Evolutionary conservation across 257 asterid genomes (phyloP).

Genomic region (Solanum etuberosum): DNA sequence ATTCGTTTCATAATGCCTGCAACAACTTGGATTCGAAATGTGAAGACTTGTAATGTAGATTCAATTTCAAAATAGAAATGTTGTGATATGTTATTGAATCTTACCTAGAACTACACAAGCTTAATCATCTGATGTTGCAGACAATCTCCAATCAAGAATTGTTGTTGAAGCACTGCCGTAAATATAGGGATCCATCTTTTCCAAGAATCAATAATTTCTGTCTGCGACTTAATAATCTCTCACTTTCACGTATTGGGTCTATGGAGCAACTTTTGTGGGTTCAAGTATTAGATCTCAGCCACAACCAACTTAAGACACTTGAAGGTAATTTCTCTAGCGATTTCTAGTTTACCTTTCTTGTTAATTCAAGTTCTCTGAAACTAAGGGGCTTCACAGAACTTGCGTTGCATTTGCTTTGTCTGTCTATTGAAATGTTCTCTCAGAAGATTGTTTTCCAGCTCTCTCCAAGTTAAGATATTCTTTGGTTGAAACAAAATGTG

Average conservation of each 20-base stretch:
- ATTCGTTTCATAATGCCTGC: neutral
- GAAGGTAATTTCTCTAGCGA: constrained; percentile 45
- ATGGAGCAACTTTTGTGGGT: constrained; percentile 78
- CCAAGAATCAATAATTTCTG: constrained; percentile 21
- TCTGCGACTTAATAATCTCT: constrained; percentile 51
- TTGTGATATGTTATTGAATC: neutral
- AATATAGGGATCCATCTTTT: constrained; percentile 41
- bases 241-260: constrained; percentile 62
- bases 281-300: constrained; percentile 85
- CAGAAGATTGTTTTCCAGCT: neutral
- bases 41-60: neutral
- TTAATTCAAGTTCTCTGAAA: neutral
- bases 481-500: neutral
- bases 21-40: neutral
- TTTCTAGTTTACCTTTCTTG: neutral
- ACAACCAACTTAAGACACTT: constrained; percentile 66
- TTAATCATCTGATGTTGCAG: constrained; percentile 29
- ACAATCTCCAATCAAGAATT: constrained; percentile 39
- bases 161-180: constrained; percentile 29
- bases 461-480: neutral
- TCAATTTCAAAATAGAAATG: neutral
- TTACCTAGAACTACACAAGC: neutral
- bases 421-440: neutral
- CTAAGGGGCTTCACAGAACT: neutral
- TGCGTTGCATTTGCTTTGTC: neutral